Conservation (phyloP, 257 asterid genomes). For the Solanum piurae region DNA sequence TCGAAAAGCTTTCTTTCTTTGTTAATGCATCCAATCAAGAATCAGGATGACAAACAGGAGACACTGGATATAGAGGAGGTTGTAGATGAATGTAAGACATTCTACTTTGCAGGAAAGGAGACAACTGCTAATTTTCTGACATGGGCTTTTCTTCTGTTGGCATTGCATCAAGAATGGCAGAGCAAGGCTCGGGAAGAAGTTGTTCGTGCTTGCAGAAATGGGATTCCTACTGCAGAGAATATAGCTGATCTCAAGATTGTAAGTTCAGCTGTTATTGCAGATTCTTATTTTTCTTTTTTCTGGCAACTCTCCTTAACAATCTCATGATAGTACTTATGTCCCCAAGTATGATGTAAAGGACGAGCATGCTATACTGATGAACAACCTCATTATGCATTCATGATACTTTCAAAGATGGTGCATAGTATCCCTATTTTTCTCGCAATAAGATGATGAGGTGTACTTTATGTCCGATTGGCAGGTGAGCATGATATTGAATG, state of each 20-base stretch:
- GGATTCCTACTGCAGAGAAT: constrained; percentile 14
- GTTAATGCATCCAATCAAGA: constrained; percentile 11
- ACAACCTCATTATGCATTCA: not conserved
- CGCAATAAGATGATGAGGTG: not conserved
- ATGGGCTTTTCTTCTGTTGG: constrained; percentile 24
- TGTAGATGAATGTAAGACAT: constrained; percentile 27
- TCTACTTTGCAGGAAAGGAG: constrained; percentile 31
- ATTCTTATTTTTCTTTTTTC: not conserved
- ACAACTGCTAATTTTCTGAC: constrained; percentile 20
- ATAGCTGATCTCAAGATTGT: constrained; percentile 12
- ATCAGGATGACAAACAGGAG: constrained; percentile 5
- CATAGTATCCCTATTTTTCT: not conserved
- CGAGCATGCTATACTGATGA: not conserved
- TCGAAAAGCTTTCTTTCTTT: constrained; percentile 14
- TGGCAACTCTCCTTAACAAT: not conserved
- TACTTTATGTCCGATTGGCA: not conserved
- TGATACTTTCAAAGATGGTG: not conserved
- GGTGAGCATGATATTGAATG: constrained; percentile 18
- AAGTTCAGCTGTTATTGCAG: constrained; percentile 2
- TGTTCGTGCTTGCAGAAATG: constrained; percentile 2
- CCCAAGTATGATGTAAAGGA: not conserved
- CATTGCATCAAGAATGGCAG: constrained; percentile 34
- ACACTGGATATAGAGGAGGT: constrained; percentile 15
- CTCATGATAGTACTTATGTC: not conserved
- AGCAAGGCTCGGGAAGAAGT: constrained; percentile 25